Base-by-base conservation (phyloP, 1,284 basidiomycete species). In the Ganoderma meredithae region DNA sequence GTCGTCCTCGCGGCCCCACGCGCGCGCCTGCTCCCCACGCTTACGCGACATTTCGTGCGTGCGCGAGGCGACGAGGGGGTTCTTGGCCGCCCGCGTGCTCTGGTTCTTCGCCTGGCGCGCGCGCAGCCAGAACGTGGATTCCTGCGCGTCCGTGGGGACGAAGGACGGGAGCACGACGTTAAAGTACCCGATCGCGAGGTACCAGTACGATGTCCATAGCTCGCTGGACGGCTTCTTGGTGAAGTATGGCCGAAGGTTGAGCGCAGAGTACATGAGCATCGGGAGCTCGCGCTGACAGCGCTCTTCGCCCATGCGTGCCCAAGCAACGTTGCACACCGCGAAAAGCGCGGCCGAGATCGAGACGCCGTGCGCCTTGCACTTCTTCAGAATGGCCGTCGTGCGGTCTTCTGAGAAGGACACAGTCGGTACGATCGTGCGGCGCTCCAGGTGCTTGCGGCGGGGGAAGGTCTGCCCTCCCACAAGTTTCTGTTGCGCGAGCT, bases 221-320 rank as follows among this genome's bases (percentile, higher is more conserved):
- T 81, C 81, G 43, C 74, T 75, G 10, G 80, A 79, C 68, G 81
- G 81, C 70, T 82, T 79, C 76, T 74, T 76, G 56, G 79, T 72
- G 66, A 92, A 80, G 76, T 87, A 86, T 1, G 90, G 88, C 8
- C 93, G 86, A 56, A 93, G 79, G 78, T 94, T 94, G 58, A 94
- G 82, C 13, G 93, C 92, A 10, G 91, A 90, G 77, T 94, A 95
- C 86, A 94, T 90, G 87, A 94, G 86, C 86, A 83, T 84, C 6
- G 92, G 92, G 60, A 88, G 77, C 68, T 87, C 83, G 69, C 79
- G 79, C 62, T 82, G 81, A 36, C 82, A 78, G 36, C 76, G 73
- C 41, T 53, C 49, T 25, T 31, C 52, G 52, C 81, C 81, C 52
- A 85, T 83, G 71, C 83, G 83, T 15, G 84, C 85, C 92, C 90